Conservation (phyloP, 768 basidiomycete species). For the Tulasnella sp. region DNA sequence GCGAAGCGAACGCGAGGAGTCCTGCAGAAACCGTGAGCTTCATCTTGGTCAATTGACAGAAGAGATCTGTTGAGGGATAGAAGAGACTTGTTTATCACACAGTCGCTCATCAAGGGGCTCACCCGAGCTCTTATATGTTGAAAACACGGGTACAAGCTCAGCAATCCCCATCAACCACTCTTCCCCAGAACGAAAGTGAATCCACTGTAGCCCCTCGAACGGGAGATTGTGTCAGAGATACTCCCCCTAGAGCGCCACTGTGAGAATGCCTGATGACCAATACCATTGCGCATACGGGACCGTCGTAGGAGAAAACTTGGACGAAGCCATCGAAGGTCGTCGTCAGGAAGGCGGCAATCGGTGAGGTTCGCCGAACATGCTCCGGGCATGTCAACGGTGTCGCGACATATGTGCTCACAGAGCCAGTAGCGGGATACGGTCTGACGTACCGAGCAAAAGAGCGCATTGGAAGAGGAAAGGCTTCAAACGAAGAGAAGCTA, state of each 20-base stretch:
- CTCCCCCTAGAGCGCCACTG: not conserved
- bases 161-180: not conserved
- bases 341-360: not conserved
- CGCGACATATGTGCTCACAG: not conserved
- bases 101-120: not conserved
- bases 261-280: not conserved
- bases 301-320: not conserved
- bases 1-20: not conserved
- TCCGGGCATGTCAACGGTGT: not conserved
- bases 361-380: slow-evolving; percentile 5
- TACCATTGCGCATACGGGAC: not conserved
- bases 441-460: not conserved
- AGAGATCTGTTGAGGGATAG: slow-evolving; percentile 29
- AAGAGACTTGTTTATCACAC: slow-evolving; percentile 30
- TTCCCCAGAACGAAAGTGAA: not conserved
- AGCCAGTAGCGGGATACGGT: not conserved
- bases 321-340: not conserved
- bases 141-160: not conserved
- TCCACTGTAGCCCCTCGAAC: not conserved
- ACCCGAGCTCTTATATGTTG: not conserved
- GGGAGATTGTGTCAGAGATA: not conserved
- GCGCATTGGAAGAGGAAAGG: not conserved
- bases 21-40: not conserved
- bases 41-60: not conserved
- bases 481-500: not conserved